Base-by-base conservation (phyloP, 345 rosid species). In the Syzygium oleosum region DNA sequence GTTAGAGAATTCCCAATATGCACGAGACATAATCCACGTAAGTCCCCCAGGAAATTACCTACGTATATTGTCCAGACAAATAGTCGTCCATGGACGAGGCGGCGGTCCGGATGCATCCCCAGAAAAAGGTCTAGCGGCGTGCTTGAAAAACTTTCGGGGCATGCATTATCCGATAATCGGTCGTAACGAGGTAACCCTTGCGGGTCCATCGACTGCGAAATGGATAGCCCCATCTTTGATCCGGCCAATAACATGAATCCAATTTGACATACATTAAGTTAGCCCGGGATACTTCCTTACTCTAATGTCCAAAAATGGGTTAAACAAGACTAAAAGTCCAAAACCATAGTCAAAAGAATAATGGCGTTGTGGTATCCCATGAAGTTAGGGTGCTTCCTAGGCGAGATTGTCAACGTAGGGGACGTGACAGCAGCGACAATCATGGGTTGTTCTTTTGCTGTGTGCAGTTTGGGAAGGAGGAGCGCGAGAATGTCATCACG, bases 151-250 rank as follows among this genome's bases (percentile, higher is more conserved):
- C 17, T 14, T 52, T 22, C 27, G 27, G 12, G 59, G 27, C 27
- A 55, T 22, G 59, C 59, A 9, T 9, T 23, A 34, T 34, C 43
- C 21, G 0, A 34, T 16, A 68, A 68, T 68, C 0, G 11, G 34
- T 31, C 79, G 23, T 16, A 31, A 31, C 3, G 43, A 31, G 79
- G 43, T 9, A 68, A 2, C 46, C 9, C 11, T 65, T 2, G 22
- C 43, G 12, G 23, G 11, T 16, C 22, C 43, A 31, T 31, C 0
- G 12, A 17, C 8, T 1, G 19, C 1, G 0, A 16, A 2, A 65
- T 0, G 23, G 9, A 11, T 0, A 31, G 31, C 17, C 41, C 58
- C 9, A 31, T 17, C 80, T 73, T 38, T 34, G 25, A 34, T 34
- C 4, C 12, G 46, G 5, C 3, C 14, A 34, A 73, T 31, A 73